Percentiles rank a stretch among this genome's conserved stretches.
phyloP scores from a whole-genome alignment of 495 filamentous ascomycete genomes.

The Hypoxylon subgilvum region DNA sequence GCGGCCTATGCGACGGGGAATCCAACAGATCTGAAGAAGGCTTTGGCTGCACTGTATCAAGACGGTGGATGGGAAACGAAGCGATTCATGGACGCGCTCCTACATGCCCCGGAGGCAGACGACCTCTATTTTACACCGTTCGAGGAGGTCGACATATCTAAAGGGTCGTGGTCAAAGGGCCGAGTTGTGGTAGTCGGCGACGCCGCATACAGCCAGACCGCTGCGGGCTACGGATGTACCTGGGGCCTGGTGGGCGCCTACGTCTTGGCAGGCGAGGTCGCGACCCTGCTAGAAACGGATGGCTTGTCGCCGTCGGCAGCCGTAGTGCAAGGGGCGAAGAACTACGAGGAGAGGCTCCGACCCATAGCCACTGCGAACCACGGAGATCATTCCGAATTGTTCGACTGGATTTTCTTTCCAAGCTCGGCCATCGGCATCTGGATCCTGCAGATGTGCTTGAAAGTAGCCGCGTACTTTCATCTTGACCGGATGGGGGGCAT shows the following conservation, averaged over 20 bases:
- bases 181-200: conserved; percentile 59
- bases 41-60: conserved; percentile 13
- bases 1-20: conserved; percentile 2
- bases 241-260: conserved; percentile 55
- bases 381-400: conserved; percentile 42
- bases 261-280: conserved; percentile 59
- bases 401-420: conserved; percentile 30
- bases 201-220: conserved; percentile 55
- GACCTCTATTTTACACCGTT: conserved; percentile 12
- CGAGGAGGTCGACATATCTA: conserved; percentile 52
- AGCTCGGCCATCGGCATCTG: conserved; percentile 39
- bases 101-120: background rate
- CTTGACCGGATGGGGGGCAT: conserved; percentile 7
- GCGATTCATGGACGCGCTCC: conserved; percentile 16
- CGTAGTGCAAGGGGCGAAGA: too few relatives aligned
- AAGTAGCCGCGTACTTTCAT: conserved; percentile 37
- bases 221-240: conserved; percentile 56
- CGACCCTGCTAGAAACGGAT: conserved; percentile 30
- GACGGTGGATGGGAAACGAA: conserved; percentile 25
- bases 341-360: conserved; percentile 47
- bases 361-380: conserved; percentile 43
- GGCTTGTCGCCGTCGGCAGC: conserved; percentile 38
- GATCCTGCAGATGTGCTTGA: conserved; percentile 38
- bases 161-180: conserved; percentile 43
- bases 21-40: conserved; percentile 24